A percentile compares a stretch with the other conserved stretches of the same genome.
Evolutionary conservation across 768 basidiomycete species (phyloP).

Genomic region (Serendipita sp.): DNA sequence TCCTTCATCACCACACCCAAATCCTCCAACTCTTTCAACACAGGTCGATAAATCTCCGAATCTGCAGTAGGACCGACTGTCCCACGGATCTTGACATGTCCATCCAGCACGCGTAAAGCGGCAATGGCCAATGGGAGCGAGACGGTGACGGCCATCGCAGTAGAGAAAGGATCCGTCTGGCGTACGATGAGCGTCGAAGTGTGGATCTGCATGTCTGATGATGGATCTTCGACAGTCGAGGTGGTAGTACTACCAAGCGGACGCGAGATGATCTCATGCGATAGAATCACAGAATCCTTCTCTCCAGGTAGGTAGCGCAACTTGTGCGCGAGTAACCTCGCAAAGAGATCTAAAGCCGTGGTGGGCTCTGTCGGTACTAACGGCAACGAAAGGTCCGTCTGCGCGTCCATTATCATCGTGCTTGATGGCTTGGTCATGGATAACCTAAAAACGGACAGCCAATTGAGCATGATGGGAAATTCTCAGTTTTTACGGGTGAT

Average conservation of each 20-base stretch:
- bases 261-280: conserved; percentile 59
- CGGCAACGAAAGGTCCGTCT: conserved; percentile 3
- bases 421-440: conserved; percentile 3
- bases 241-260: conserved; percentile 1
- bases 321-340: conserved; percentile 51
- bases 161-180: conserved; percentile 37
- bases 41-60: conserved; percentile 38
- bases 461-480: not conserved
- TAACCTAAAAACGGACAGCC: not conserved
- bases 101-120: conserved; percentile 53
- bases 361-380: conserved; percentile 11
- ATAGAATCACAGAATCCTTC: conserved; percentile 73
- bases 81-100: conserved; percentile 31
- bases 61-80: conserved; percentile 51
- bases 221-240: conserved; percentile 7
- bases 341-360: conserved; percentile 52
- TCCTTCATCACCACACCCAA: conserved; percentile 22
- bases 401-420: not conserved
- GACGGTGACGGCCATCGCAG: conserved; percentile 85
- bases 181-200: conserved; percentile 43
- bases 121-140: conserved; percentile 80
- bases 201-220: conserved; percentile 29
- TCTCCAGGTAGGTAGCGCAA: conserved; percentile 55
- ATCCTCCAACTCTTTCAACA: conserved; percentile 44
- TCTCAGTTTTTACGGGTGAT: not conserved